Percentiles rank a stretch among this genome's conserved stretches.
phyloP scores from a whole-genome alignment of 2,329 filamentous ascomycete genomes.

The Tolypocladium sp. region DNA sequence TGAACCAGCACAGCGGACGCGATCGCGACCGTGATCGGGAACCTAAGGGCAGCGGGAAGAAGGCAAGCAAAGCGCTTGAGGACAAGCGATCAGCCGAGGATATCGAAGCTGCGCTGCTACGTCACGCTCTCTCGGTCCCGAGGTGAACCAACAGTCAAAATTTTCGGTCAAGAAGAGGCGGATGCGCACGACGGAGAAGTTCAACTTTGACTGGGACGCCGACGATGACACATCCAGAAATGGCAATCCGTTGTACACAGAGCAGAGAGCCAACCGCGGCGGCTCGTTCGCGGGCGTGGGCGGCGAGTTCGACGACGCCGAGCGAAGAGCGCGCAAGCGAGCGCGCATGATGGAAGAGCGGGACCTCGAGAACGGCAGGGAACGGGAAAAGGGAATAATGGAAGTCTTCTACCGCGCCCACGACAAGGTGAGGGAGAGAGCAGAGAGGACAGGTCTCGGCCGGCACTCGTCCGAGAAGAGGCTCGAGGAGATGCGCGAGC shows the following conservation, averaged over 20 bases:
- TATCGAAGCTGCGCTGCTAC: slow-evolving; percentile 64
- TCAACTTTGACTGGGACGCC: slow-evolving; percentile 97
- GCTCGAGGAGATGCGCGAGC: slow-evolving; percentile 89
- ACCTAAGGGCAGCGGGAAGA: slow-evolving; percentile 20
- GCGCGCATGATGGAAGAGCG: slow-evolving; percentile 63
- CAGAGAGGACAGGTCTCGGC: slow-evolving; percentile 65
- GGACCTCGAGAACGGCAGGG: slow-evolving; percentile 68
- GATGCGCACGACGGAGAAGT: slow-evolving; percentile 82
- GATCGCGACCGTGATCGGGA: slow-evolving; percentile 19
- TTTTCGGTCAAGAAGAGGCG: slow-evolving; percentile 97
- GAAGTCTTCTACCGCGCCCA: slow-evolving; percentile 66
- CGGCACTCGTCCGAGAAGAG: slow-evolving; percentile 96
- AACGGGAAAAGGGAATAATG: slow-evolving; percentile 69
- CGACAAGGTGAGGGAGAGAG: slow-evolving; percentile 59
- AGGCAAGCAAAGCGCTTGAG: slow-evolving; percentile 22
- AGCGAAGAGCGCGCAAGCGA: slow-evolving; percentile 45
- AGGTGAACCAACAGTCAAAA: slow-evolving; percentile 70
- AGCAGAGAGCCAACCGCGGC: slow-evolving; percentile 19
- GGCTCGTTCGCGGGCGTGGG: slow-evolving; percentile 38
- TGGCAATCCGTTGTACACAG: slow-evolving; percentile 68
- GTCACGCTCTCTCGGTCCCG: slow-evolving; percentile 87
- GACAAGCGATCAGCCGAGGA: slow-evolving; percentile 44
- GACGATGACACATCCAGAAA: slow-evolving; percentile 70
- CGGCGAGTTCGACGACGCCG: too few species aligned
- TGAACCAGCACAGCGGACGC: slow-evolving; percentile 38